Base-by-base conservation (phyloP, 768 basidiomycete species). In the Lentinus brumalis region DNA sequence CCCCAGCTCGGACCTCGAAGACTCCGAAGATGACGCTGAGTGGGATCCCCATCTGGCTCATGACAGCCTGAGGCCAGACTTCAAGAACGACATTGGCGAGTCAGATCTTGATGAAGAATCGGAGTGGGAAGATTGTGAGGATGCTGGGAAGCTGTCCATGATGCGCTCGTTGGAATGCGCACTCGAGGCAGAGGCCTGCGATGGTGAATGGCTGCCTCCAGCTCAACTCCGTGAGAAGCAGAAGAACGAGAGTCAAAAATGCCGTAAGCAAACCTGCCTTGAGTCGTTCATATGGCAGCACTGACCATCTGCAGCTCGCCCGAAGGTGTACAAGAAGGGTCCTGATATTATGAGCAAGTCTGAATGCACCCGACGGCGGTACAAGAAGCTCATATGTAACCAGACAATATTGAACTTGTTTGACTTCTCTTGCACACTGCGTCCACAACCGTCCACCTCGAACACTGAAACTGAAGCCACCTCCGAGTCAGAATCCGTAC, bases 221-320 rank as follows among this genome's bases (percentile, higher is more conserved):
- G 16, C 15, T 7, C 15, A 16, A 18, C 2, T 45, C 7, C 16
- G n/a, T 7, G 7, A 45, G 44, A 45, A n/a, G 16, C 15, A 45
- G 44, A 45, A 45, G 18, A 18, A 12, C 7, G 44, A 14, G 15
- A 18, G 15, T 45, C 16, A 5, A 15, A 45, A 45, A 18, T 2
- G 18, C 15, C 16, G 44, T 45, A 7, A 45, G 44, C 18, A 7
- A 7, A 11, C n/a, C 10, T 45, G 21, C 21, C 21, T 26, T 26
- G 21, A 26, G 21, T 26, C 21, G 21, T 26, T 26, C 21, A 26
- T 26, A 26, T 26, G 21, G 21, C 21, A 26, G 21, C 21, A 26
- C 21, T 26, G 21, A 26, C 21, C 21, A 26, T 77, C 9, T 51
- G 55, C 11, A 76, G 75, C 54, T 78, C 78, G 44, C 16, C 44